A percentile compares a stretch with the other conserved stretches of the same genome.
Conservation (phyloP, 768 basidiomycete genomes). For the Tephrocybe sp. region DNA sequence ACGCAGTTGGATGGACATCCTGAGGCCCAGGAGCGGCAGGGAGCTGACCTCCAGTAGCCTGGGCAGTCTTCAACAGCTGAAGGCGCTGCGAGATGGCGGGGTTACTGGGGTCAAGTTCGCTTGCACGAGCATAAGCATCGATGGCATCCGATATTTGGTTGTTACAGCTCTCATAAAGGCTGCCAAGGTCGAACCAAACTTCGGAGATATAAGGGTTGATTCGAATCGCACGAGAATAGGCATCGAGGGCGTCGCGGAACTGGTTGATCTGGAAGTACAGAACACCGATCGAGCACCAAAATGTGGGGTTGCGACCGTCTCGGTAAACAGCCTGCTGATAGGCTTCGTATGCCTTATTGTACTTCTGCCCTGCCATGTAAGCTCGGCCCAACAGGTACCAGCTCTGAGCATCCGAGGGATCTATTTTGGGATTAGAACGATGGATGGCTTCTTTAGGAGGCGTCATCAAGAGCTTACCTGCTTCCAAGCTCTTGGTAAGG, state of each 20-base stretch:
- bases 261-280: conserved; percentile 99
- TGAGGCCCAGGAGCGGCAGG: conserved; percentile 91
- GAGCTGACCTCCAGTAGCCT: conserved; percentile 69
- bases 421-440: conserved; percentile 37
- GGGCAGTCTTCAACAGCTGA: conserved; percentile 75
- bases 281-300: conserved; percentile 99
- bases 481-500: conserved; percentile 92
- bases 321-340: conserved; percentile 99
- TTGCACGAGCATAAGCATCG: conserved; percentile 94
- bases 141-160: conserved; percentile 99
- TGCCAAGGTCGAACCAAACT: conserved; percentile 97
- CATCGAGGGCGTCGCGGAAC: conserved; percentile 97
- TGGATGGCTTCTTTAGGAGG: neutral
- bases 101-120: conserved; percentile 90
- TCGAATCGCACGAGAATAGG: conserved; percentile 97
- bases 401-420: conserved; percentile 93
- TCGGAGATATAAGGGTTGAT: conserved; percentile 97
- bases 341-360: conserved; percentile 99
- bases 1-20: conserved; percentile 95
- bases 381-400: conserved; percentile 99
- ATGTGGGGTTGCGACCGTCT: conserved; percentile 97
- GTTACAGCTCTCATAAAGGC: conserved; percentile 97
- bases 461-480: conserved; percentile 57
- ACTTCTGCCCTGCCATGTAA: conserved; percentile 98
- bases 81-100: conserved; percentile 80